phyloP scores from a whole-genome alignment of 2,329 filamentous ascomycete species.

The Chrysosphaeria jannelii region DNA sequence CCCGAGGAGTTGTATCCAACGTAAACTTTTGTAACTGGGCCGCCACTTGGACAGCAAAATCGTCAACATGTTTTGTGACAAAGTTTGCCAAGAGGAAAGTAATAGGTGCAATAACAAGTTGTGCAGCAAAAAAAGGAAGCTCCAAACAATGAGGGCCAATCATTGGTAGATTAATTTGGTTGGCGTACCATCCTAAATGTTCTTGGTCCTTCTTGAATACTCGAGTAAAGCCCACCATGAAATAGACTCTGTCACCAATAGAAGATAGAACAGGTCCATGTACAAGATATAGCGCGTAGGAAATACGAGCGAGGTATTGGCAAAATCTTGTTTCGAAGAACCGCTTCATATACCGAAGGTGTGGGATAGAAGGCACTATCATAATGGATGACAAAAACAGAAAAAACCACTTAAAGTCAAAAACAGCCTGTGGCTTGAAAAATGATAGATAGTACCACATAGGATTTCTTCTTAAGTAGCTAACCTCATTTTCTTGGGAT shows the following conservation, averaged over 20 bases:
- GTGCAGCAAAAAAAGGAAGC: slow-evolving; percentile 24
- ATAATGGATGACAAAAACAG: slow-evolving; percentile 28
- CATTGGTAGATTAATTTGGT: slow-evolving; percentile 21
- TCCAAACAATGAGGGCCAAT: slow-evolving; percentile 32
- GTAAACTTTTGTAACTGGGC: slow-evolving; percentile 22
- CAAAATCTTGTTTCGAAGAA: slow-evolving; percentile 28
- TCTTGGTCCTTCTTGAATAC: slow-evolving; percentile 9
- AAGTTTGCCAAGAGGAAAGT: slow-evolving; percentile 27
- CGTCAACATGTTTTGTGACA: slow-evolving; percentile 23
- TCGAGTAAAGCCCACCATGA: slow-evolving; percentile 23
- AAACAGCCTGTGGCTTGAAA: slow-evolving; percentile 34
- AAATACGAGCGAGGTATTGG: slow-evolving; percentile 31
- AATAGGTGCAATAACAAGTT: slow-evolving; percentile 26
- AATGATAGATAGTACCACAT: slow-evolving; percentile 30
- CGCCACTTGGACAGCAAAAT: slow-evolving; percentile 25
- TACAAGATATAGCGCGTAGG: slow-evolving; percentile 30
- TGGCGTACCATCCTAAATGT: slow-evolving; percentile 24
- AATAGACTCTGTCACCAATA: slow-evolving; percentile 31
- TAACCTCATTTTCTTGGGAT: slow-evolving; percentile 15
- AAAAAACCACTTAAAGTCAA: slow-evolving; percentile 37
- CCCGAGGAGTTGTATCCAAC: no score
- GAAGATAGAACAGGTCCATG: slow-evolving; percentile 30
- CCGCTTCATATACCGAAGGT: slow-evolving; percentile 21
- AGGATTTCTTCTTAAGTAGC: slow-evolving; percentile 18
- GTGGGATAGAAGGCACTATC: slow-evolving; percentile 22